phyloP scores from a whole-genome alignment of 305 asterid species.

The Fraxinus velutina region DNA sequence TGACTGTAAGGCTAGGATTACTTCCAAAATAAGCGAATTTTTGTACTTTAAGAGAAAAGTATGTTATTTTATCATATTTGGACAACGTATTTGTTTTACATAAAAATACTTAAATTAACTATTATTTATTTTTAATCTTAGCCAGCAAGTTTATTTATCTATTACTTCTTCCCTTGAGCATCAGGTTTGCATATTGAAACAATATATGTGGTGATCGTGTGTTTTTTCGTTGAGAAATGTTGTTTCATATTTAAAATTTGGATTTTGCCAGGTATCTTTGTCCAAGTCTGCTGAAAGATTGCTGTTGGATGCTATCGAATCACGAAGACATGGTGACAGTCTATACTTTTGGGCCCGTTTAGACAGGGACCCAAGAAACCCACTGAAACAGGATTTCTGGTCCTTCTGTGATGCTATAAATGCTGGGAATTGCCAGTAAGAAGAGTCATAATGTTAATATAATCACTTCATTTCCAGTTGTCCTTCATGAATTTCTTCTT shows the following conservation, averaged over 20 bases:
- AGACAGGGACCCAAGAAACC: slow-evolving; percentile 48
- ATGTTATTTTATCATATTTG: neutral
- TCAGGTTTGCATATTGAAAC: neutral
- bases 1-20: slow-evolving; percentile 1
- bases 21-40: neutral
- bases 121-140: neutral
- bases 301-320: slow-evolving; percentile 38
- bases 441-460: neutral
- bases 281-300: slow-evolving; percentile 43
- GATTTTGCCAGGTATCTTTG: slow-evolving; percentile 40
- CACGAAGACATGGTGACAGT: slow-evolving; percentile 46
- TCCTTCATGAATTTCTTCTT: neutral
- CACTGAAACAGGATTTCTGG: slow-evolving; percentile 49
- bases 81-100: neutral
- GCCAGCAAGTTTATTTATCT: neutral
- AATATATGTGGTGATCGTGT: neutral
- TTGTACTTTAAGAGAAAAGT: neutral
- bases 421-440: slow-evolving; percentile 59
- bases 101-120: neutral
- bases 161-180: neutral
- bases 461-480: neutral
- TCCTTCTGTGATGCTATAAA: slow-evolving; percentile 52
- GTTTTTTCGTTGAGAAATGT: slow-evolving; percentile 13
- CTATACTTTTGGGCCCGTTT: slow-evolving; percentile 54
- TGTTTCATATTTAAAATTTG: slow-evolving; percentile 15